Conservation (phyloP, 1,284 basidiomycete genomes). For the Ganoderma resinaceum region DNA sequence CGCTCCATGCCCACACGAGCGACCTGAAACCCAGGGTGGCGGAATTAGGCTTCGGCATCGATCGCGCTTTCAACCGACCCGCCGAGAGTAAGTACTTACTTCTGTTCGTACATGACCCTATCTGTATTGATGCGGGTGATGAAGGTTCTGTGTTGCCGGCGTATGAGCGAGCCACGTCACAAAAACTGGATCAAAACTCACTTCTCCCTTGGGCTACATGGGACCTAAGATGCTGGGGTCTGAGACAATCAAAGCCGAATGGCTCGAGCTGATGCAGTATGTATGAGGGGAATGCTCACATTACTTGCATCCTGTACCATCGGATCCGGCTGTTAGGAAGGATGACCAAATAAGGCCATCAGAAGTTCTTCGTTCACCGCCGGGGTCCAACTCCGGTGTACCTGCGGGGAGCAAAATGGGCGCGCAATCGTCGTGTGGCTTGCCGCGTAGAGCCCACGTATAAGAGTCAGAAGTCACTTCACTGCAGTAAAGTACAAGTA, state of each 20-base stretch:
- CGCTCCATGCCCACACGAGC: not conserved
- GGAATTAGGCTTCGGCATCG: not conserved
- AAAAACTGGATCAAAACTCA: constrained; percentile 41
- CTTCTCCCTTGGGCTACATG: constrained; percentile 66
- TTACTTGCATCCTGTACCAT: constrained; percentile 61
- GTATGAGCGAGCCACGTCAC: constrained; percentile 3
- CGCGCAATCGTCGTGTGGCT: constrained; percentile 64
- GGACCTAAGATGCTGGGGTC: constrained; percentile 65
- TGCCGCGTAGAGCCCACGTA: constrained; percentile 62
- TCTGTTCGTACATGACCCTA: constrained; percentile 42
- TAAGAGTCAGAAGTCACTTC: no score
- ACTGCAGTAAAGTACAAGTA: no score
- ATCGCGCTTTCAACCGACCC: not conserved
- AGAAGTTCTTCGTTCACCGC: constrained; percentile 42
- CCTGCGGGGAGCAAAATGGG: constrained; percentile 42
- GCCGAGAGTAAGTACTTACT: constrained; percentile 12
- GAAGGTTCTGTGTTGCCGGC: constrained; percentile 39
- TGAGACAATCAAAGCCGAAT: constrained; percentile 56
- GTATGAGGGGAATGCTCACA: constrained; percentile 45
- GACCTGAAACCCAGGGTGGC: not conserved
- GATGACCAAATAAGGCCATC: constrained; percentile 35
- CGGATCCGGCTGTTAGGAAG: constrained; percentile 38
- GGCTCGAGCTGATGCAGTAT: constrained; percentile 11
- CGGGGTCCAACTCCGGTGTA: constrained; percentile 37
- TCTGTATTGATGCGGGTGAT: constrained; percentile 40